Conservation (phyloP, 441 rosid species). For the Erodium texanum region DNA sequence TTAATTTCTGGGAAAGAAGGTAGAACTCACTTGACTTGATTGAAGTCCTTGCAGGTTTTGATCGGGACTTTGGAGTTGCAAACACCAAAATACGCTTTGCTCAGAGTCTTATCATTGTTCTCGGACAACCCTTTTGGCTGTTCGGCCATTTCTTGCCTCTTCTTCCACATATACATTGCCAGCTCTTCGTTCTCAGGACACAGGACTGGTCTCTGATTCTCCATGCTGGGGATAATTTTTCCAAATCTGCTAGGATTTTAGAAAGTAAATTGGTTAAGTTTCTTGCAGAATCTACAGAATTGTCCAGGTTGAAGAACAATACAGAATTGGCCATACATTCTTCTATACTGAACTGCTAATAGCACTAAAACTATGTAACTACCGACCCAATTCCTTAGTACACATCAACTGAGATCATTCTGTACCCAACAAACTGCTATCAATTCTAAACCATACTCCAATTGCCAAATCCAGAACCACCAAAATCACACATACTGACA, state of each 20-base stretch:
- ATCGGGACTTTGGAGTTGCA: conserved; percentile 26
- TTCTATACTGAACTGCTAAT: too few species aligned
- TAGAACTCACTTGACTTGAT: not conserved
- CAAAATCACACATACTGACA: too few species aligned
- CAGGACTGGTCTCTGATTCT: conserved; percentile 32
- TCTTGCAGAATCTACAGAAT: not conserved
- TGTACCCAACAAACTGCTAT: too few species aligned
- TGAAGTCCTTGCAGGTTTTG: conserved; percentile 9
- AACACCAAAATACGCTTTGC: conserved; percentile 46
- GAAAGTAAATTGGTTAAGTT: not conserved
- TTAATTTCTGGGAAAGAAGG: not conserved
- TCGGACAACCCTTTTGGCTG: conserved; percentile 67
- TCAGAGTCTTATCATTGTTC: conserved; percentile 44
- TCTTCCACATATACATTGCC: conserved; percentile 44
- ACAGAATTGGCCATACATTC: too few species aligned
- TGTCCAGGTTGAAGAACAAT: not conserved
- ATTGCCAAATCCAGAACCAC: too few species aligned
- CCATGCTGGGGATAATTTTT: conserved; percentile 31
- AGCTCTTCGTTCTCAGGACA: conserved; percentile 58
- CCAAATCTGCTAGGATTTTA: not conserved
- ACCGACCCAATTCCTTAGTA: too few species aligned
- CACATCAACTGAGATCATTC: too few species aligned
- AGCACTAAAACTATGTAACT: too few species aligned
- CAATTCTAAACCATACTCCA: too few species aligned
- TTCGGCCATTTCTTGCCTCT: conserved; percentile 55